Evolutionary conservation across 306 rosid species (phyloP), one percentile per base, ranked within the genome.

Genomic region (Arachis stenosperma): DNA sequence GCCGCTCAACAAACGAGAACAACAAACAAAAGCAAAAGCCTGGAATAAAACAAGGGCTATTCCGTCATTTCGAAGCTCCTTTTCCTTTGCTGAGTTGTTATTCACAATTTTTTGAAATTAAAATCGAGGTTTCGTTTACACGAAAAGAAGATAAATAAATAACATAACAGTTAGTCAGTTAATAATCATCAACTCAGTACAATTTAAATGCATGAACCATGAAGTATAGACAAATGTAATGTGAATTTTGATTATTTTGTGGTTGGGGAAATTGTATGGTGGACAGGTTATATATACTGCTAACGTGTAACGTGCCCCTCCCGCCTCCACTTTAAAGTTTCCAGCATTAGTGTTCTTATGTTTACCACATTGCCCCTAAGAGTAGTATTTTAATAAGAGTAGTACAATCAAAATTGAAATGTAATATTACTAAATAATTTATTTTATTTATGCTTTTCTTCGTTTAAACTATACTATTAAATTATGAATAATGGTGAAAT

Each of bases 251-350:
- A 33, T 2, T 33, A 33, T 33, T 30, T 11, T 11, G 81, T 79
- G 81, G 82, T 68, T 68, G 50, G 59, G 82, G 65, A 80, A 81
- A 9, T 46, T 44, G 17, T 3, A 6, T 69, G 78, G 70, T n/a
- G 30, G 69, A 59, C 81, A 79, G 58, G 48, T 47, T 5, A 72
- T 78, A 89, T 83, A 84, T 67, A 17, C 40, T 58, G 29, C 53
- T 79, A 76, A 76, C 75, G 85, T 85, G 87, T 79, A 76, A 76
- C 75, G 85, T 85, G 87, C 62, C 82, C 69, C 77, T 81, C 81
- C 83, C 87, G 75, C 86, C 84, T 62, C 86, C 17, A 65, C 51
- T 77, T 85, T 77, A 41, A 65, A 81, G 71, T 65, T 73, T 74
- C 77, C 3, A 64, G 6, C 60, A 33, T 65, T 2, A 5, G 10